Evolutionary conservation across 108 stramenopile species (phyloP).

Genomic region (Conticribra guillardii): DNA sequence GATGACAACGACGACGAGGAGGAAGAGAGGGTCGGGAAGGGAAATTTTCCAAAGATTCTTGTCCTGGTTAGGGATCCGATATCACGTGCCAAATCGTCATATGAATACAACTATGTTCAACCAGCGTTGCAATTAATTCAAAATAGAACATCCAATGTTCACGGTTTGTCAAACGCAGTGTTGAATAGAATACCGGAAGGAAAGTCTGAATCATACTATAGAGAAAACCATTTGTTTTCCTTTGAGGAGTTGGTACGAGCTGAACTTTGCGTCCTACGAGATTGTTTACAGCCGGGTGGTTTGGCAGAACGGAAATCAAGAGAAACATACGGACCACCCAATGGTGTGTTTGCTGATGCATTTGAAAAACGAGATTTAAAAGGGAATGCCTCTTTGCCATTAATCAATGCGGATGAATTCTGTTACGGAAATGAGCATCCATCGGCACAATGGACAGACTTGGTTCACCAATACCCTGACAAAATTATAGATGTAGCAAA

Average conservation of each 20-base stretch:
- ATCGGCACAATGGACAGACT: conserved; percentile 64
- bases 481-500: conserved; percentile 59
- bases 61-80: conserved; percentile 71
- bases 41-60: conserved; percentile 57
- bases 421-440: conserved; percentile 74
- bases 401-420: conserved; percentile 71
- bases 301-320: conserved; percentile 29
- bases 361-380: conserved; percentile 20
- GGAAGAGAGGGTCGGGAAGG: background rate
- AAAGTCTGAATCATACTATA: conserved; percentile 56
- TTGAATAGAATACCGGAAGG: conserved; percentile 19
- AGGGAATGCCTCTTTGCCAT: conserved; percentile 20
- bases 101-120: conserved; percentile 75
- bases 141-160: conserved; percentile 20
- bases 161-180: background rate
- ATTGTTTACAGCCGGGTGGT: conserved; percentile 60
- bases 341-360: conserved; percentile 18
- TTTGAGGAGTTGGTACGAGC: conserved; percentile 80
- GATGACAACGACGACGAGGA: too few species aligned
- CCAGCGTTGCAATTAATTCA: conserved; percentile 57
- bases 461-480: conserved; percentile 59
- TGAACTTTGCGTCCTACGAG: conserved; percentile 60
- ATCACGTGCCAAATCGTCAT: conserved; percentile 69
- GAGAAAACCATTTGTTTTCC: conserved; percentile 60
- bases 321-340: conserved; percentile 10